phyloP scores from a whole-genome alignment of 2,329 filamentous ascomycete species.

The Juglanconis juglandina region DNA sequence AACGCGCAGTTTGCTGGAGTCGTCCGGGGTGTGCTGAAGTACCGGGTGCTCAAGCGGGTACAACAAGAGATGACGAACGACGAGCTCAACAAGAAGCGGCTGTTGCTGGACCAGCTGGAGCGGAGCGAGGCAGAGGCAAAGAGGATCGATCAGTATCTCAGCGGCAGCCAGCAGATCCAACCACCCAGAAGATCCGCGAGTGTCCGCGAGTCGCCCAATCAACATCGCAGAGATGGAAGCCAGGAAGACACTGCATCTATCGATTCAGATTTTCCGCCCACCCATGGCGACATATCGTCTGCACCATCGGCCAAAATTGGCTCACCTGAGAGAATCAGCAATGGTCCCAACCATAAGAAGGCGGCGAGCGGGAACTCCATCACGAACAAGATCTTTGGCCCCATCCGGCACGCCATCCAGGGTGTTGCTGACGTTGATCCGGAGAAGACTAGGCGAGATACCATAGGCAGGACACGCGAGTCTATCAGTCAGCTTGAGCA shows the following conservation, averaged over 20 bases:
- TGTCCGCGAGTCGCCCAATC: slow-evolving; percentile 47
- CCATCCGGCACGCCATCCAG: slow-evolving; percentile 91
- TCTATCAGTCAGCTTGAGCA: slow-evolving; percentile 83
- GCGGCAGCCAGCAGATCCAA: slow-evolving; percentile 61
- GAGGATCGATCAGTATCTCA: slow-evolving; percentile 89
- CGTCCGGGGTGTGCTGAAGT: slow-evolving; percentile 82
- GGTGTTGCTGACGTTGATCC: slow-evolving; percentile 96
- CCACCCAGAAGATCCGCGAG: slow-evolving; percentile 67
- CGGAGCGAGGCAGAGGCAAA: slow-evolving; percentile 88
- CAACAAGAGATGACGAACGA: slow-evolving; percentile 97
- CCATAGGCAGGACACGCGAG: slow-evolving; percentile 93
- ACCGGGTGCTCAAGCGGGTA: slow-evolving; percentile 87
- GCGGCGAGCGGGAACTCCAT: slow-evolving; percentile 84
- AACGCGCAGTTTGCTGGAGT: slow-evolving; percentile 96
- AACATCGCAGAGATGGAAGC: slow-evolving; percentile 53
- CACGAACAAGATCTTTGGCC: slow-evolving; percentile 89
- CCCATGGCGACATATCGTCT: slow-evolving; percentile 69
- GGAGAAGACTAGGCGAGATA: slow-evolving; percentile 84
- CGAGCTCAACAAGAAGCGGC: slow-evolving; percentile 82
- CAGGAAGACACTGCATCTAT: slow-evolving; percentile 82
- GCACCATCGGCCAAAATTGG: slow-evolving; percentile 73
- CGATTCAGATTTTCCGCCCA: slow-evolving; percentile 93
- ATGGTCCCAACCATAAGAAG: slow-evolving; percentile 66
- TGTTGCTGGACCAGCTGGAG: slow-evolving; percentile 82
- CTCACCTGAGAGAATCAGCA: slow-evolving; percentile 52